Conservation (phyloP, 1,284 basidiomycete genomes). For the Retiboletus flavoniger region DNA sequence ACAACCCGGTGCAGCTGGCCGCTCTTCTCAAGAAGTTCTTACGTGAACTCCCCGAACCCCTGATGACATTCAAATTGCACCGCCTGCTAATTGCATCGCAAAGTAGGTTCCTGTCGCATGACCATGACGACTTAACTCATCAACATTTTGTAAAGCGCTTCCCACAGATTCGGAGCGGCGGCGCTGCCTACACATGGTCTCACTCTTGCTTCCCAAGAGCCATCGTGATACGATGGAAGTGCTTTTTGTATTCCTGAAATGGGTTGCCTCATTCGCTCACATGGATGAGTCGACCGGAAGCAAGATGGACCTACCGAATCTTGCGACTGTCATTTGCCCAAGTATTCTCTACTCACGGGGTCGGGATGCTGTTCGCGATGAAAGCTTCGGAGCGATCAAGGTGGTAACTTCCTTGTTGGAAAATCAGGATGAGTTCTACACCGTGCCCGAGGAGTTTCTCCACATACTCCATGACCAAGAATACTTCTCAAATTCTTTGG, state of each 20-base stretch:
- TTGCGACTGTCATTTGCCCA: conserved; percentile 97
- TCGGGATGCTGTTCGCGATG: conserved; percentile 85
- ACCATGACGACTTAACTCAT: conserved; percentile 7
- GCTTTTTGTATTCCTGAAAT: conserved; percentile 96
- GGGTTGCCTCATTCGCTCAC: conserved; percentile 99
- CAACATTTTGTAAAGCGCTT: conserved; percentile 51
- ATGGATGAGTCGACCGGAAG: conserved; percentile 97
- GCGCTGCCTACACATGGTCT: conserved; percentile 84
- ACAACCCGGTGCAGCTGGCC: conserved; percentile 97
- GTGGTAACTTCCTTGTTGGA: conserved; percentile 86
- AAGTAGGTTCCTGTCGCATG: conserved; percentile 50
- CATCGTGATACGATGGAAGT: conserved; percentile 98
- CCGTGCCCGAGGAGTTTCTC: conserved; percentile 83
- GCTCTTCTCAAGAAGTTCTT: conserved; percentile 97
- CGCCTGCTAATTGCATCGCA: conserved; percentile 87
- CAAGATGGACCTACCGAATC: conserved; percentile 96
- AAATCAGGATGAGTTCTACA: conserved; percentile 92
- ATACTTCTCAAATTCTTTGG: conserved; percentile 79
- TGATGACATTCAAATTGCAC: conserved; percentile 94
- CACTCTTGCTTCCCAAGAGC: conserved; percentile 84
- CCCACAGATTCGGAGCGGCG: conserved; percentile 77
- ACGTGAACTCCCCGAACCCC: conserved; percentile 92
- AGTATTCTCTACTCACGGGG: conserved; percentile 90
- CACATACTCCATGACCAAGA: conserved; percentile 83
- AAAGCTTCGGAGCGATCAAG: conserved; percentile 88